A percentile compares a stretch with the other conserved stretches of the same genome.
Evolutionary conservation across 352 stramenopile genomes (phyloP).

Genomic region (Phytophthora cryptogea): DNA sequence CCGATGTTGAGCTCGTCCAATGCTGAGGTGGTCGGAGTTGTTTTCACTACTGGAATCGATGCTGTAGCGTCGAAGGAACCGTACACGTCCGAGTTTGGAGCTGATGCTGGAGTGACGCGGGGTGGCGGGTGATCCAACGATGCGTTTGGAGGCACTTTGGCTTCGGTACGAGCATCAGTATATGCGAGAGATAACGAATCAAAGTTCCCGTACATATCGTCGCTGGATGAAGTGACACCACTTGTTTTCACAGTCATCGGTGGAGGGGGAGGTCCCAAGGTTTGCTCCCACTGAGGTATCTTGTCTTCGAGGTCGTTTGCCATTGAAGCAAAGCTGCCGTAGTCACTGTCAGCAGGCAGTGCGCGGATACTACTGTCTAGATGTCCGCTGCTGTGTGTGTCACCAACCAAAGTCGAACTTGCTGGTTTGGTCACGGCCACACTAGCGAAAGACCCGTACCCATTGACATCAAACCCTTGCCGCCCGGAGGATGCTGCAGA

Average conservation of each 20-base stretch:
- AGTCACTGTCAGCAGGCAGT: conserved; percentile 13
- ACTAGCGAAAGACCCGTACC: conserved; percentile 39
- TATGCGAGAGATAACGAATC: conserved; percentile 23
- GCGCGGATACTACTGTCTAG: background rate
- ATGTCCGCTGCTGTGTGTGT: background rate
- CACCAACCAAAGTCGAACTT: background rate
- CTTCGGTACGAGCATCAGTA: background rate
- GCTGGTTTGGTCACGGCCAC: conserved; percentile 29
- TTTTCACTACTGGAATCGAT: conserved; percentile 5
- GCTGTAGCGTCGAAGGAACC: conserved; percentile 25
- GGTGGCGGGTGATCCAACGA: background rate
- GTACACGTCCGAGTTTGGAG: conserved; percentile 31
- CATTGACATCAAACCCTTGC: conserved; percentile 9
- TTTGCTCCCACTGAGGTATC: conserved; percentile 18
- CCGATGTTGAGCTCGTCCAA: conserved; percentile 74
- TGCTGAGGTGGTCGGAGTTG: conserved; percentile 39
- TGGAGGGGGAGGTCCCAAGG: conserved; percentile 27
- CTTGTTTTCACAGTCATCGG: conserved; percentile 9
- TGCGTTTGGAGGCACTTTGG: conserved; percentile 2
- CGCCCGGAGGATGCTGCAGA: conserved; percentile 5
- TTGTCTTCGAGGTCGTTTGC: conserved; percentile 19
- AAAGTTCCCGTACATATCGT: conserved; percentile 45
- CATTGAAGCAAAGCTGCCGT: conserved; percentile 32
- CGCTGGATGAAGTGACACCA: conserved; percentile 9
- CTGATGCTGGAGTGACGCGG: conserved; percentile 5